phyloP scores from a whole-genome alignment of 192 early-diverging fungal genomes.

The Rhizophagus sp. region DNA sequence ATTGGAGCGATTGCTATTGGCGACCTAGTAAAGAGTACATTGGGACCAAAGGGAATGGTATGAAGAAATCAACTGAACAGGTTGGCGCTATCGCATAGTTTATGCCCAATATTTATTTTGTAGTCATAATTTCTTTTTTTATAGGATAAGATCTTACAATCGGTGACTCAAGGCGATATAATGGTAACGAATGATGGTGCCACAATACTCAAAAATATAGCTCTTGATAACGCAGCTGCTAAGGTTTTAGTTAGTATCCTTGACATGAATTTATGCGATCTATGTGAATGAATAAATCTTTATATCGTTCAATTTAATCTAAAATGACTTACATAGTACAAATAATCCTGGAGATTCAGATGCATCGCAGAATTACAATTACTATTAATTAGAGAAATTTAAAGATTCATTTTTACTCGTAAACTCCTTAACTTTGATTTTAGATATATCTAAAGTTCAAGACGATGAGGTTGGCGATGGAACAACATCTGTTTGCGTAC shows the following conservation, averaged over 20 bases:
- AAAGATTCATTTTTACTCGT: no score
- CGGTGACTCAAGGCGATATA: constrained; percentile 78
- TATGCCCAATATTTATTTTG: not conserved
- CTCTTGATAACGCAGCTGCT: constrained; percentile 96
- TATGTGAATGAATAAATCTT: not conserved
- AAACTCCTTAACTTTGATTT: not conserved
- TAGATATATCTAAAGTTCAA: constrained; percentile 97
- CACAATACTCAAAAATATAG: constrained; percentile 98
- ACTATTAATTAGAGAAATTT: no score
- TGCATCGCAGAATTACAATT: no score
- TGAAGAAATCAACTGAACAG: constrained; percentile 23
- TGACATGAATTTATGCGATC: not conserved
- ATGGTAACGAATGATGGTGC: constrained; percentile 99
- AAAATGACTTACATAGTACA: no score
- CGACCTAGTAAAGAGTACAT: constrained; percentile 96
- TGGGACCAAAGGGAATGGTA: constrained; percentile 99
- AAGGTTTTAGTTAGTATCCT: constrained; percentile 84
- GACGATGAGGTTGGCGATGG: constrained; percentile 99
- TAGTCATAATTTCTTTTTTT: constrained; percentile 1
- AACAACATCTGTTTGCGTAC: constrained; percentile 98
- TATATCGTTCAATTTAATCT: no score
- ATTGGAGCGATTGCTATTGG: constrained; percentile 99
- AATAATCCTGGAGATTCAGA: no score
- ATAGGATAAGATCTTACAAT: constrained; percentile 98
- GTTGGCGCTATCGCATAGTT: not conserved